Base-by-base conservation (phyloP, 306 rosid species). In the Quercus agrifolia region DNA sequence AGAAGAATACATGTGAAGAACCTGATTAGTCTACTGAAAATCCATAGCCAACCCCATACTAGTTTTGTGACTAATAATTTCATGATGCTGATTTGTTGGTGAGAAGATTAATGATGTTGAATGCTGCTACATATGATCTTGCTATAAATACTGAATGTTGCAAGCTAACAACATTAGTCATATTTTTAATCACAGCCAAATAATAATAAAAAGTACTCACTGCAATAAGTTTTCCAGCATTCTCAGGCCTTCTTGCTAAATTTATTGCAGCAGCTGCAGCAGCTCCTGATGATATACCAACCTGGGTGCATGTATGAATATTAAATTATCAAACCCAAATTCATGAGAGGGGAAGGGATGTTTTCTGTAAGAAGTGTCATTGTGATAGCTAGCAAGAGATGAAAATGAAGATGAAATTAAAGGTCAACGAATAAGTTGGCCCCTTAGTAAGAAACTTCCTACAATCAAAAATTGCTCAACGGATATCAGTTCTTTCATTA, bases 211-310 rank as follows among this genome's bases (percentile, higher is more conserved):
- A 75, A 49, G 83, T 77, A 89, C 94, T 85, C 74, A 94, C 99
- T 72, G 51, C 89, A 71, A 94, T 87, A 70, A 94, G 93, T 77
- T 91, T 94, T 78, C 97, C 95, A 63, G 93, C 81, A 79, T 92
- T 91, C 83, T 92, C 97, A 31, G 97, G 90, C 78, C 97, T 86
- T 81, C 89, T 88, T 78, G 92, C 97, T 81, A 92, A 83, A 81
- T 80, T 86, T 78, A 94, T 70, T 78, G 97, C 97, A 64, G 98
- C 98, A 6, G 90, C 95, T 15, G 97, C 97, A 74, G 99, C 99
- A 66, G 97, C 99, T 83, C 99, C 99, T 20, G 97, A 94, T 76
- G 97, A 94, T 78, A 92, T 91, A 73, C 99, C 97, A 78, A 94
- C 97, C 99, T 91, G 82, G n/a, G 58, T 7, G 81, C 44, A 86